A percentile compares a stretch with the other conserved stretches of the same genome.
Evolutionary conservation across 148 eudicot genomes (phyloP).

Genomic region (Camellia sinensis): DNA sequence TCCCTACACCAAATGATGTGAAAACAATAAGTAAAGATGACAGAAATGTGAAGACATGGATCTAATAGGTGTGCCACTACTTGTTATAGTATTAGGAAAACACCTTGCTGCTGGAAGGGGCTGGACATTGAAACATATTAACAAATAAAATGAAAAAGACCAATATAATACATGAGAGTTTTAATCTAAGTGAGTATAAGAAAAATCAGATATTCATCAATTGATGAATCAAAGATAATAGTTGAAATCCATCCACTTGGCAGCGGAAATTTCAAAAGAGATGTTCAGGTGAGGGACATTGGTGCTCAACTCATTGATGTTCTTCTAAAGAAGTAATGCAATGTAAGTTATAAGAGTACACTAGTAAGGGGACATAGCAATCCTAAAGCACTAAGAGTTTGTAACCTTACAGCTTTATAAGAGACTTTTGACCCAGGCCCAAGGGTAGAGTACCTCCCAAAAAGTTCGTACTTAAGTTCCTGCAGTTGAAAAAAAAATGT

Average conservation of each 20-base stretch:
- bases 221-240: background rate
- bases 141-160: constrained; percentile 9
- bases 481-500: constrained; percentile 27
- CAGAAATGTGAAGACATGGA: background rate
- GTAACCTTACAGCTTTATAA: constrained; percentile 63
- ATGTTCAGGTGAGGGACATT: background rate
- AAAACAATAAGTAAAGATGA: background rate
- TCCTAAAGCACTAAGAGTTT: background rate
- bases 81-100: background rate
- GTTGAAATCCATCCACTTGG: background rate
- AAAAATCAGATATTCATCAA: background rate
- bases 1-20: constrained; percentile 40
- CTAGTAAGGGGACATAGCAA: background rate
- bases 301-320: background rate
- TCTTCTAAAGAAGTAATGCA: background rate
- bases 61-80: background rate
- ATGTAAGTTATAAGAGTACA: too few relatives aligned
- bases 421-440: constrained; percentile 71
- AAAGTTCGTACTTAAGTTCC: constrained; percentile 78
- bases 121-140: background rate
- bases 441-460: constrained; percentile 62
- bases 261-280: too few relatives aligned
- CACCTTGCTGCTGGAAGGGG: background rate
- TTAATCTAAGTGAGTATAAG: background rate
- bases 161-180: background rate